Base-by-base conservation (phyloP, 495 filamentous ascomycete genomes). In the Lasiosphaeria miniovina region DNA sequence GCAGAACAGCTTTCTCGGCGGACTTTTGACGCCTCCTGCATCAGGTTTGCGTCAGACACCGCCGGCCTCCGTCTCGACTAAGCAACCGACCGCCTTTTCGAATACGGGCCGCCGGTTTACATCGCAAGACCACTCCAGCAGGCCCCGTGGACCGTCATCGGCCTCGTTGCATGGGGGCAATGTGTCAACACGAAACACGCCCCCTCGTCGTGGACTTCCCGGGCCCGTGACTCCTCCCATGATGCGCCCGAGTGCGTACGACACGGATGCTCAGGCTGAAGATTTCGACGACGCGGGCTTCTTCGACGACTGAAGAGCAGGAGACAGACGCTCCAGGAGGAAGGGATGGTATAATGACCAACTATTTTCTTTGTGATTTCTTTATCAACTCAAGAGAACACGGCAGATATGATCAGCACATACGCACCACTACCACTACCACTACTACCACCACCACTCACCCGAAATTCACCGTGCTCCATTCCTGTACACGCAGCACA, bases 21-120 rank as follows among this genome's bases (percentile, higher is more conserved):
- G 92, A 4, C 84, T 96, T 14, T 72, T 96, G 75, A 96, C 92
- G 4, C 90, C 92, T 15, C 91, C 91, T 11, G 81, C 86, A 36
- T 88, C 88, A 7, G 82, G 86, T 52, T 69, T 86, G 38, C 83
- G 88, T 9, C 80, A 82, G 41, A 82, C 81, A 6, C 79, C 84
- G 34, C 75, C 83, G 48, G 62, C 70, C 9, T 72, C 66, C 5
- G 12, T n/a, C 36, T 65, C 46, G 43, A 53, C 67, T 50, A 52
- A 55, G 46, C 80, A 81, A 35, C 76, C 84, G 24, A 79, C 79
- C 7, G 80, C 80, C 6, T 80, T 84, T 32, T 71, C 74, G 6
- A 78, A 61, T 62, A 84, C 79, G 4, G 81, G 81, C 12, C 77
- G 78, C 36, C 73, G 80, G 4, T 80, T 76, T 58, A 81, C 78